Base-by-base conservation (phyloP, 495 filamentous ascomycete species). In the Chaetomium cochliodes region DNA sequence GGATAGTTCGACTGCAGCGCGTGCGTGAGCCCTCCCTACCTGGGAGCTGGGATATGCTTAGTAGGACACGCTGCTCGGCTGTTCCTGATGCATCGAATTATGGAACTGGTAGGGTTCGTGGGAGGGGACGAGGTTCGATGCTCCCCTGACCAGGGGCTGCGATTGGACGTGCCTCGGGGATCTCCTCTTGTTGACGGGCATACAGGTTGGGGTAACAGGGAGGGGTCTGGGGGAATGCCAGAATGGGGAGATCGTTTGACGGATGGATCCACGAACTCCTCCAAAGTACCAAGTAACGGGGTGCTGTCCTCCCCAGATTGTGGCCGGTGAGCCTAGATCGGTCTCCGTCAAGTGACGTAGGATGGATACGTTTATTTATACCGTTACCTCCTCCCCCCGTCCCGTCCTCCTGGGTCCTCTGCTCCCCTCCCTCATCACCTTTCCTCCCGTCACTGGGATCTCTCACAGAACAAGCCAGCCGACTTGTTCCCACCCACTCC, bases 131-230 rank as follows among this genome's bases (percentile, higher is more conserved):
- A 9, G n/a, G 12, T 11, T 13, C 16, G 22, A 46, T 16, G 22
- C 22, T 6, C 30, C 30, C 44, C 44, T 20, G 8, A 15, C n/a
- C 33, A 15, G 53, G 53, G 33, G 23, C 15, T 58, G 56, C 23
- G 56, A 58, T 58, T 58, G 56, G 56, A 15, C 30, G 52, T 18
- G 5, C 52, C 26, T 54, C 28, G 6, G 7, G 8, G 28, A 6
- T 33, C 51, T 13, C 51, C 25, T 30, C 26, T 23, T 20, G 44
- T 60, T 23, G 44, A 60, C 58, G 51, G 28, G n/a, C n/a, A n/a
- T n/a, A n/a, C n/a, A n/a, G n/a, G 46, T 50, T 60, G 46, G 58
- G 58, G 58, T 60, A 60, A 50, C 46, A 50, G 28, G 44, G 58
- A 51, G 44, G 25, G 28, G 44, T 41, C 58, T 51, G 58, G 58